phyloP scores from a whole-genome alignment of 306 rosid genomes.

The Citrullus amarus region DNA sequence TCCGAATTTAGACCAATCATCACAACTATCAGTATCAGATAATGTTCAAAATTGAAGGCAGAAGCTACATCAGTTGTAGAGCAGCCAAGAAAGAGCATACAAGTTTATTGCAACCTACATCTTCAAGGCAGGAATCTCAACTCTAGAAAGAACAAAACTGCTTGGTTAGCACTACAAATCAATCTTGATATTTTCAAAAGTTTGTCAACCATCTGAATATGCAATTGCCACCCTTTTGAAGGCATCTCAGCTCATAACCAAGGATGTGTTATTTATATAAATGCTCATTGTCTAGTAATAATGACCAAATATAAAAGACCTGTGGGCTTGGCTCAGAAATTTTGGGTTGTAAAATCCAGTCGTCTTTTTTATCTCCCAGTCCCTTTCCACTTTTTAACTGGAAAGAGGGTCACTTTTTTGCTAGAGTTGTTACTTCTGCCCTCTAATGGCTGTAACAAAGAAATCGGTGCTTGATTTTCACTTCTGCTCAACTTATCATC shows the following conservation, averaged over 20 bases:
- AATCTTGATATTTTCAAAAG: neutral
- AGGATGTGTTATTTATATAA: neutral
- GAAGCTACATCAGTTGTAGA: neutral
- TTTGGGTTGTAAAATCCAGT: neutral
- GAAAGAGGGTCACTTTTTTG: slow-evolving; percentile 47
- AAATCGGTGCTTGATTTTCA: slow-evolving; percentile 39
- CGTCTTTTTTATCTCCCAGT: slow-evolving; percentile 13
- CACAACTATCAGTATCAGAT: neutral
- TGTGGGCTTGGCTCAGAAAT: neutral
- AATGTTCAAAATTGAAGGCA: neutral
- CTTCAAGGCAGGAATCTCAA: neutral
- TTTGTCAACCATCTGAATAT: neutral
- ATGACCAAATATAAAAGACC: neutral
- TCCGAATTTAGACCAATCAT: neutral
- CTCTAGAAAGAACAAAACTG: neutral
- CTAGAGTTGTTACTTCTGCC: slow-evolving; percentile 26
- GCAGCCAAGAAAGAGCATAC: neutral
- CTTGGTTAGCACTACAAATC: neutral
- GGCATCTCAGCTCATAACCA: neutral
- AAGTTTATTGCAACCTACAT: neutral
- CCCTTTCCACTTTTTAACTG: slow-evolving; percentile 56
- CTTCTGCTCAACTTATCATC: slow-evolving; percentile 44
- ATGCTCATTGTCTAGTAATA: neutral
- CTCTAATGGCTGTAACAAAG: slow-evolving; percentile 47
- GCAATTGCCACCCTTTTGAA: neutral